Evolutionary conservation across 2,329 filamentous ascomycete genomes (phyloP), one percentile per base, ranked within the genome.

Genomic region (Xylariaceae sp.): DNA sequence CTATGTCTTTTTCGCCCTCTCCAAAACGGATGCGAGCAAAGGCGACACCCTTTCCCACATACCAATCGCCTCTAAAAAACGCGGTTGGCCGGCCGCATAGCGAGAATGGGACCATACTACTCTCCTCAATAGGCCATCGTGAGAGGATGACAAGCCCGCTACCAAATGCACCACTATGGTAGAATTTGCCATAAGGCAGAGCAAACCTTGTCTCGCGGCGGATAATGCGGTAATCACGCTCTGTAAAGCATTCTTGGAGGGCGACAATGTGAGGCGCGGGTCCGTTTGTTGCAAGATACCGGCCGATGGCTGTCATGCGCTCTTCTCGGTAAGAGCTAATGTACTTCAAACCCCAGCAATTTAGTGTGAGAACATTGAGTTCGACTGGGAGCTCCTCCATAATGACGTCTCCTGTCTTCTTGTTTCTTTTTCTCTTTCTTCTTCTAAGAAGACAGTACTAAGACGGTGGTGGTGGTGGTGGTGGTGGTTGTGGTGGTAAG

Each of bases 341-440:
- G 70, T 82, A 89, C 61, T 94, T 92, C 50, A 97, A 82, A 41
- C 93, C 93, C 92, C 93, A 97, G 80, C 90, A 96, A 69, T 98
- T 98, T 65, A 95, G 80, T 4, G 88, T 93, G 54, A 96, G 72
- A 56, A 97, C 76, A 61, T 86, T 85, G 63, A 97, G 79, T 47
- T 83, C 76, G 23, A 70, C 70, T 16, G 77, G 80, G 55, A 61
- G 57, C 16, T 58, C 53, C 44, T 61, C 57, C 52, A 63, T 64
- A 44, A 29, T 35, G 22, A 19, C n/a, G n/a, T n/a, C n/a, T n/a
- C n/a, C n/a, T n/a, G n/a, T n/a, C n/a, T n/a, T n/a, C n/a, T n/a
- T n/a, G n/a, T n/a, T n/a, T n/a, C n/a, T n/a, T n/a, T n/a, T n/a
- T n/a, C n/a, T n/a, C n/a, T n/a, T n/a, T n/a, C n/a, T n/a, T n/a